A percentile compares a stretch with the other conserved stretches of the same genome.
These are phyloP conservation scores for Aspergillus hancockii DNA, from an alignment of 495 filamentous ascomycete genomes.

Conservation along the genomic window DNA sequence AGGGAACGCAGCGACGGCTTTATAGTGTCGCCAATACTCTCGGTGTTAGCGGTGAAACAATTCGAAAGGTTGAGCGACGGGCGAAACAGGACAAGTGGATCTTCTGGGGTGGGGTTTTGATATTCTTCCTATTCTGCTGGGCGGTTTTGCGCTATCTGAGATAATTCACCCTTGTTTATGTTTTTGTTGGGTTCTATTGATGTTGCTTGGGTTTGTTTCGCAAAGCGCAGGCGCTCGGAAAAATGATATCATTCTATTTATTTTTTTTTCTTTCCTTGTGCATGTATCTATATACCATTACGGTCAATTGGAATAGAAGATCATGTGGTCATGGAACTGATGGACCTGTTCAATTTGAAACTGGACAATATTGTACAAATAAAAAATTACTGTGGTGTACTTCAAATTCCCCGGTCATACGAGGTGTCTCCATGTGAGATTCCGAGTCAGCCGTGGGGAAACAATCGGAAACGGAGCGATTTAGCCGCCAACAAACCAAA, in stretches of 20 bases:
- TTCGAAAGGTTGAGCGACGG: constrained; percentile 88
- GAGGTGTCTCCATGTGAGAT: constrained; percentile 1
- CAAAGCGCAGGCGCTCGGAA: constrained; percentile 42
- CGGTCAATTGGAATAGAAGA: neutral
- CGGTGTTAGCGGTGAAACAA: constrained; percentile 92
- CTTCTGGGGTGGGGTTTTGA: constrained; percentile 81
- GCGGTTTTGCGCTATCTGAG: constrained; percentile 79
- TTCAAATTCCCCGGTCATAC: neutral
- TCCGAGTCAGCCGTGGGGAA: constrained; percentile 16
- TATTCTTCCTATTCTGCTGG: constrained; percentile 95
- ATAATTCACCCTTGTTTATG: constrained; percentile 38
- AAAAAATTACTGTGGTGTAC: too few species aligned
- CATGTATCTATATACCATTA: neutral
- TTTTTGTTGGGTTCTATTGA: constrained; percentile 13
- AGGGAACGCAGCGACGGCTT: constrained; percentile 85
- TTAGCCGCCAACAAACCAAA: constrained; percentile 17
- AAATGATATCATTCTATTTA: constrained; percentile 10
- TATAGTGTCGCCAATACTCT: constrained; percentile 94
- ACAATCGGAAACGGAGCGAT: constrained; percentile 21
- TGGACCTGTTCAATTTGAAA: neutral
- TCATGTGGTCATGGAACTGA: neutral
- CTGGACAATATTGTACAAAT: too few species aligned
- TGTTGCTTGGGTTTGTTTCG: constrained; percentile 23
- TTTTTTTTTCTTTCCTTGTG: constrained; percentile 8
- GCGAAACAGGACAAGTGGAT: constrained; percentile 98